Conservation (phyloP, 495 filamentous ascomycete species). For the Endocarpon pusillum region DNA sequence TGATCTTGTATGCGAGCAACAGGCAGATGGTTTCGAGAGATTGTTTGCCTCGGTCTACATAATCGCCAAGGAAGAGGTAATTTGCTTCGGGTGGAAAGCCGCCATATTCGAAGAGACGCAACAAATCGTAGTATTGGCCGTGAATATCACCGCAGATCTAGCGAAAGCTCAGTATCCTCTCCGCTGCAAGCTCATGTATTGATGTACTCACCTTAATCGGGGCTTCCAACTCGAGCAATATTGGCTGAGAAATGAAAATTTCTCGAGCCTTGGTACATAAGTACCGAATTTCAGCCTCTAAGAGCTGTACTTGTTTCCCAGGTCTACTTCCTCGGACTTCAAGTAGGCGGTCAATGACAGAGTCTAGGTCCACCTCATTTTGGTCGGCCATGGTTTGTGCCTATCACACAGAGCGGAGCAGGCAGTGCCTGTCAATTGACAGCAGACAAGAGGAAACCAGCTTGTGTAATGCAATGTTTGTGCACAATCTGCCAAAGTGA, state of each 20-base stretch:
- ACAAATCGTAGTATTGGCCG: constrained; percentile 96
- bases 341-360: constrained; percentile 93
- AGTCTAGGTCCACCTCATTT: constrained; percentile 95
- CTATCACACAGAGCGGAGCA: too few species aligned
- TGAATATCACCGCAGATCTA: constrained; percentile 99
- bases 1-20: constrained; percentile 98
- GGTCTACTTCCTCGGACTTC: constrained; percentile 96
- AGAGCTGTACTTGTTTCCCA: constrained; percentile 93
- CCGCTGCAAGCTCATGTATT: neutral
- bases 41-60: constrained; percentile 98
- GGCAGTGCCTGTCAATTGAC: too few species aligned
- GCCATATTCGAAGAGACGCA: constrained; percentile 95
- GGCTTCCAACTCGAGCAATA: constrained; percentile 89
- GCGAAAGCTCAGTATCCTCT: constrained; percentile 4
- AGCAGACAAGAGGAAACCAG: too few species aligned
- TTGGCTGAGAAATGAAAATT: constrained; percentile 99
- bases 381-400: constrained; percentile 98
- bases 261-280: constrained; percentile 97
- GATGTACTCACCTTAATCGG: constrained; percentile 80
- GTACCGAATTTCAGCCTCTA: constrained; percentile 93
- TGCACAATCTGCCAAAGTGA: too few species aligned
- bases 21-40: constrained; percentile 98
- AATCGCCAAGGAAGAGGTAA: constrained; percentile 98
- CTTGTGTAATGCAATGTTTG: too few species aligned
- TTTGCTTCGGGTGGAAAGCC: constrained; percentile 98